Evolutionary conservation across 345 rosid genomes (phyloP).

Genomic region (Tarenaya hassleriana): DNA sequence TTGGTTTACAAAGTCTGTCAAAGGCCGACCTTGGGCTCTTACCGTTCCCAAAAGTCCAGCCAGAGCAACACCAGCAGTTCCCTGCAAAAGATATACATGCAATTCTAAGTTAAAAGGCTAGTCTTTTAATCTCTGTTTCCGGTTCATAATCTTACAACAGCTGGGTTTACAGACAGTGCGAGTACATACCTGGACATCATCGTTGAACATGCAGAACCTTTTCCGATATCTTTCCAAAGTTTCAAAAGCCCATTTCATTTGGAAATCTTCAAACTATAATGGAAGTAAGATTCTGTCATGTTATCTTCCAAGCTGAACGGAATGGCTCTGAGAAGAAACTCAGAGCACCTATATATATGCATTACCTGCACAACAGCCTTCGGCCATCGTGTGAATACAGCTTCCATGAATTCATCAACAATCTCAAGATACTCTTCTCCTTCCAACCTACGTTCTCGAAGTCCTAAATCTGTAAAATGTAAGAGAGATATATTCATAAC

Average conservation of each 20-base stretch:
- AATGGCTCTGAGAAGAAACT: slow-evolving; percentile 18
- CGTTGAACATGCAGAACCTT: slow-evolving; percentile 95
- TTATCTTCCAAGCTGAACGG: slow-evolving; percentile 19
- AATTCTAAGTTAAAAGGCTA: not conserved
- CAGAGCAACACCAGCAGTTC: slow-evolving; percentile 99
- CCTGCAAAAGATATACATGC: slow-evolving; percentile 37
- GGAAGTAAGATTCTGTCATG: slow-evolving; percentile 23
- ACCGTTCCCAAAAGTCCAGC: slow-evolving; percentile 92
- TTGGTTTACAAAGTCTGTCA: slow-evolving; percentile 78
- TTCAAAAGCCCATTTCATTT: slow-evolving; percentile 99
- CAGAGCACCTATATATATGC: slow-evolving; percentile 13
- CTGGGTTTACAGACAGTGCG: too few relatives aligned
- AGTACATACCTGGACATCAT: slow-evolving; percentile 79
- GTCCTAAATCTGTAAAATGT: slow-evolving; percentile 67
- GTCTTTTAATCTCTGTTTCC: too few relatives aligned
- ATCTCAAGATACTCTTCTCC: slow-evolving; percentile 84
- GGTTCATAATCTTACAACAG: too few relatives aligned
- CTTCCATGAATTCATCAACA: slow-evolving; percentile 98
- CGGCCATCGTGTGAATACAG: slow-evolving; percentile 88
- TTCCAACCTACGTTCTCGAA: slow-evolving; percentile 84
- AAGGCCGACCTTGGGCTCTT: slow-evolving; percentile 85
- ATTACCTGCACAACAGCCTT: slow-evolving; percentile 91
- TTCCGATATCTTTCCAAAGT: slow-evolving; percentile 79
- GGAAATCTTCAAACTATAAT: slow-evolving; percentile 91
- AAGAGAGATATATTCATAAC: too few relatives aligned